A percentile compares a stretch with the other conserved stretches of the same genome.
Evolutionary conservation across 495 filamentous ascomycete genomes (phyloP).

Genomic region (Trichoderma orchidacearum): DNA sequence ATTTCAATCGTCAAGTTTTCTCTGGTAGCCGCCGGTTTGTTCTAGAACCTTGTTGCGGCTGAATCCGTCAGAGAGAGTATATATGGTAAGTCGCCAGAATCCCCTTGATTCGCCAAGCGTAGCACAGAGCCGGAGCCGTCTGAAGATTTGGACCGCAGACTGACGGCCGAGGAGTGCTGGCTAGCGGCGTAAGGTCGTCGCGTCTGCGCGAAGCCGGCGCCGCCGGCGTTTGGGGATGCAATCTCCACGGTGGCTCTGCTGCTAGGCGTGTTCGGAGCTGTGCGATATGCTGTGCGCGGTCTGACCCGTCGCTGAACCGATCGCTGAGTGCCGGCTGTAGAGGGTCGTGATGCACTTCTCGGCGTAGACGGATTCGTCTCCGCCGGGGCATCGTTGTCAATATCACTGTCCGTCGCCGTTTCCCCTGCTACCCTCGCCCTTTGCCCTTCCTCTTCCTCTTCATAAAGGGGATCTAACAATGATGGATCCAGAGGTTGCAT

Average conservation of each 20-base stretch:
- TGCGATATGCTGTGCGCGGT: conserved; percentile 26
- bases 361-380: conserved; percentile 16
- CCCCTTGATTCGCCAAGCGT: neutral
- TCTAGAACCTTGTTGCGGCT: neutral
- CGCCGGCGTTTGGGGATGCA: conserved; percentile 10
- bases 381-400: conserved; percentile 16
- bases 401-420: conserved; percentile 22
- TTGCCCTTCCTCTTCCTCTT: neutral
- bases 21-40: too few species aligned
- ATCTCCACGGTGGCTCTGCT: conserved; percentile 14
- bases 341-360: conserved; percentile 12
- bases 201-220: conserved; percentile 26
- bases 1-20: too few species aligned
- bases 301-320: conserved; percentile 11
- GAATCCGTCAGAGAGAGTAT: neutral
- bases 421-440: neutral
- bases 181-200: conserved; percentile 22
- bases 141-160: conserved; percentile 19
- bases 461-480: conserved; percentile 17
- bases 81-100: conserved; percentile 1
- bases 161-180: conserved; percentile 20
- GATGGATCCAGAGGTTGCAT: conserved; percentile 53
- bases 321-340: conserved; percentile 10
- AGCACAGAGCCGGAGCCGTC: conserved; percentile 2
- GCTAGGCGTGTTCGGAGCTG: conserved; percentile 38